Conservation (phyloP, 2,329 filamentous ascomycete species). For the Dothiorella sarmentorum region DNA sequence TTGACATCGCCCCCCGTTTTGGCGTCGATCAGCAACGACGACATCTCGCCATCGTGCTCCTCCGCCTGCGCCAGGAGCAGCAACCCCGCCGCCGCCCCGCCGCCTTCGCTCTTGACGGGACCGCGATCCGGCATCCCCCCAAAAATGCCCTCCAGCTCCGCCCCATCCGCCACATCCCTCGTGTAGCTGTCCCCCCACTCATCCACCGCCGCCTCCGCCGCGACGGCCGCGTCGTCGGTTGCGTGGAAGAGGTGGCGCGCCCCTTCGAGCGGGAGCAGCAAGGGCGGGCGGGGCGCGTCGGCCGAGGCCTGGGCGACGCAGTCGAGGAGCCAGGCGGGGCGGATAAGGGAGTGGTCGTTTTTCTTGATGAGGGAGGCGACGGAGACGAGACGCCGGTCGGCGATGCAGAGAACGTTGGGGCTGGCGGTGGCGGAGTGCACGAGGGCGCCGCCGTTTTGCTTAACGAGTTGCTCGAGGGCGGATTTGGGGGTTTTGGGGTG, state of each 20-base stretch:
- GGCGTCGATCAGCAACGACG: background rate
- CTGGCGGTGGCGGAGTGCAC: constrained; percentile 67
- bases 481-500: constrained; percentile 72
- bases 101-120: too few relatives aligned
- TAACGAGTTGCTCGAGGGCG: constrained; percentile 77
- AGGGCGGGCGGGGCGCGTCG: constrained; percentile 48
- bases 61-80: background rate
- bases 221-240: constrained; percentile 52
- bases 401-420: constrained; percentile 66
- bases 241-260: constrained; percentile 70
- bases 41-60: background rate
- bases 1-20: too few relatives aligned
- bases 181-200: constrained; percentile 79
- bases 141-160: constrained; percentile 20
- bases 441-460: constrained; percentile 75
- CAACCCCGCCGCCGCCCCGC: background rate
- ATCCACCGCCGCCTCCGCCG: constrained; percentile 65
- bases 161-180: constrained; percentile 55
- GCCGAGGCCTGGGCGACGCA: constrained; percentile 63
- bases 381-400: constrained; percentile 75
- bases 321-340: constrained; percentile 79
- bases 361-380: constrained; percentile 77
- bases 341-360: constrained; percentile 68
- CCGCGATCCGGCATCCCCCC: background rate
- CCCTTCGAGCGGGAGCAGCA: constrained; percentile 62